A percentile compares a stretch with the other conserved stretches of the same genome.
Conservation (phyloP, 768 basidiomycete genomes). For the Clitopilus hobsonii region DNA sequence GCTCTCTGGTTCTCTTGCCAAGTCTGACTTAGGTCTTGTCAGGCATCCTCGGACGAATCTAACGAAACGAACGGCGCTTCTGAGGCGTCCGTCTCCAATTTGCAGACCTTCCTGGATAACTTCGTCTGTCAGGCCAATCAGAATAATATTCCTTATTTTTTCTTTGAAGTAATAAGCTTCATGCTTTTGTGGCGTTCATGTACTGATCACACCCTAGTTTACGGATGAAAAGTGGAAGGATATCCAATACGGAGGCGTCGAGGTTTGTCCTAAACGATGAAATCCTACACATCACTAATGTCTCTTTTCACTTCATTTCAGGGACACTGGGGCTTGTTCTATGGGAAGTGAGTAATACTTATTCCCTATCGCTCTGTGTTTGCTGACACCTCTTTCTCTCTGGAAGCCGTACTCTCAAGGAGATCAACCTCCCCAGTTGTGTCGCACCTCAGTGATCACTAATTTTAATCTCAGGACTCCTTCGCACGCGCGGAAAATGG, state of each 20-base stretch:
- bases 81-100: conserved; percentile 50
- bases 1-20: not conserved
- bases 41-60: conserved; percentile 53
- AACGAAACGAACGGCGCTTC: conserved; percentile 67
- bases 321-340: conserved; percentile 48
- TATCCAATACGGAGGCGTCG: conserved; percentile 72
- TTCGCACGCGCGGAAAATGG: no score
- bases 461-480: no score
- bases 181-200: not conserved
- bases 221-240: conserved; percentile 85
- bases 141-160: conserved; percentile 81
- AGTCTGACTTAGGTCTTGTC: not conserved
- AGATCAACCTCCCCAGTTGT: conserved; percentile 62
- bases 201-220: conserved; percentile 32
- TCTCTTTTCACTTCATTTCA: conserved; percentile 2
- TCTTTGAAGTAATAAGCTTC: conserved; percentile 56
- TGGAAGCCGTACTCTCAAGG: conserved; percentile 71
- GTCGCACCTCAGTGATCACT: conserved; percentile 21
- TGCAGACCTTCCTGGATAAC: conserved; percentile 77
- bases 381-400: not conserved
- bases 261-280: conserved; percentile 25
- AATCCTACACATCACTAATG: no score
- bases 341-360: conserved; percentile 32
- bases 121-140: conserved; percentile 88
- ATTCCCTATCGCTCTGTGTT: not conserved